phyloP scores from a whole-genome alignment of 1,139 yeast species.

The Nakaseomyces kungkrabaensis region DNA sequence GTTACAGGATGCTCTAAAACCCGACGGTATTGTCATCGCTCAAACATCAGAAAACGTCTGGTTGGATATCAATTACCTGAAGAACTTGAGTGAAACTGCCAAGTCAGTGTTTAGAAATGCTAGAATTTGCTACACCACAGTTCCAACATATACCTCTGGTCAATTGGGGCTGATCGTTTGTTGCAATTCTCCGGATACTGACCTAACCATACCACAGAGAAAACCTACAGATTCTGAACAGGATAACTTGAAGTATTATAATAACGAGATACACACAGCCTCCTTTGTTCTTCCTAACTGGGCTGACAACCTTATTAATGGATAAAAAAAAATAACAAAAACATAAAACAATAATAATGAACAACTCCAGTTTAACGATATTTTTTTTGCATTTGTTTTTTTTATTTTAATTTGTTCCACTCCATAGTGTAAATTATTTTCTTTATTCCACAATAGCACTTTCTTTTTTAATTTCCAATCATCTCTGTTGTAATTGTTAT shows the following conservation, averaged over 20 bases:
- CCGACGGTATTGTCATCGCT: conserved; percentile 75
- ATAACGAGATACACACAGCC: conserved; percentile 58
- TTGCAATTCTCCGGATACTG: conserved; percentile 45
- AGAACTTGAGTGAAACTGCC: conserved; percentile 51
- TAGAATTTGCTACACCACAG: conserved; percentile 76
- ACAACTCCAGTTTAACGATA: not conserved
- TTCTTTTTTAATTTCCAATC: too few species aligned
- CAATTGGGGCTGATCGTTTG: conserved; percentile 85
- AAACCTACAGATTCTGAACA: conserved; percentile 41
- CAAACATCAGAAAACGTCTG: conserved; percentile 90
- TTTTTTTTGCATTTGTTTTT: not conserved
- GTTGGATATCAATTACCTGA: conserved; percentile 66
- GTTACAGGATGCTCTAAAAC: conserved; percentile 55
- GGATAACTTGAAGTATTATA: conserved; percentile 60
- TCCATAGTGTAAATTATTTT: too few species aligned
- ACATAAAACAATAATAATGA: not conserved
- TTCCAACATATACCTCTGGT: conserved; percentile 95
- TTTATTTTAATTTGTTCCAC: not conserved
- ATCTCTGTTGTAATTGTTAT: too few species aligned
- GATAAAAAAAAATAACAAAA: not conserved
- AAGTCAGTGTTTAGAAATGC: conserved; percentile 65
- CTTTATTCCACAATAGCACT: too few species aligned
- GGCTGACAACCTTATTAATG: conserved; percentile 40
- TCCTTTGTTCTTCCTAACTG: conserved; percentile 82
- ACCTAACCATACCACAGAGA: conserved; percentile 51